Evolutionary conservation across 441 rosid genomes (phyloP).

Genomic region (Erodium chrysanthum): DNA sequence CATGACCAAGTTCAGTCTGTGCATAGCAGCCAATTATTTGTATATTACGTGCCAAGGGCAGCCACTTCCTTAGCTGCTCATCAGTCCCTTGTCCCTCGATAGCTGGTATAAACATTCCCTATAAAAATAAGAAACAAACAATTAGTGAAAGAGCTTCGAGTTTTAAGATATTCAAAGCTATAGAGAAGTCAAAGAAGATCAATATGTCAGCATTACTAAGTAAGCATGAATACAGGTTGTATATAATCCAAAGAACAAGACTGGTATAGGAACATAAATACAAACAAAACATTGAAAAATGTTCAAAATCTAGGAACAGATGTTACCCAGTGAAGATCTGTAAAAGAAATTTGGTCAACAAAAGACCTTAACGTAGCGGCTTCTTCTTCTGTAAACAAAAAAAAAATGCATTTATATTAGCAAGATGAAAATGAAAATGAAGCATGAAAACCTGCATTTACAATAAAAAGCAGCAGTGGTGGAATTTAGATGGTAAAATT

Average conservation of each 20-base stretch:
- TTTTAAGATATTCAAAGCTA: background rate
- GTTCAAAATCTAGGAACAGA: background rate
- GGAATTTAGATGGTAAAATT: constrained; percentile 7
- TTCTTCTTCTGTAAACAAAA: constrained; percentile 68
- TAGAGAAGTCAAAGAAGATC: background rate
- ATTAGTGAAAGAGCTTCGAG: background rate
- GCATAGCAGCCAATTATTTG: constrained; percentile 96
- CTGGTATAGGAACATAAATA: background rate
- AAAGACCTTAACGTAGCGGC: constrained; percentile 41
- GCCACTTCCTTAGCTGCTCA: constrained; percentile 85
- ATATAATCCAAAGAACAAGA: no score
- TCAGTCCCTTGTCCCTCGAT: constrained; percentile 90
- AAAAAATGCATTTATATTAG: background rate
- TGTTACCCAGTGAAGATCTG: constrained; percentile 88
- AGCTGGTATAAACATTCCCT: constrained; percentile 96
- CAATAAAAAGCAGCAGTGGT: background rate
- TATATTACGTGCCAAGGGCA: constrained; percentile 78
- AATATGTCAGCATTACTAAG: background rate
- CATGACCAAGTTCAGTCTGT: constrained; percentile 97
- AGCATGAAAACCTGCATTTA: background rate
- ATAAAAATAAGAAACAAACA: constrained; percentile 1
- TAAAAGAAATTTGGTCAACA: constrained; percentile 68
- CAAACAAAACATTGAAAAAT: background rate
- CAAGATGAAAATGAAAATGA: background rate
- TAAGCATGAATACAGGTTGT: no score